Evolutionary conservation across 208 protist genomes (phyloP).

Genomic region (Crithidia mellificae): DNA sequence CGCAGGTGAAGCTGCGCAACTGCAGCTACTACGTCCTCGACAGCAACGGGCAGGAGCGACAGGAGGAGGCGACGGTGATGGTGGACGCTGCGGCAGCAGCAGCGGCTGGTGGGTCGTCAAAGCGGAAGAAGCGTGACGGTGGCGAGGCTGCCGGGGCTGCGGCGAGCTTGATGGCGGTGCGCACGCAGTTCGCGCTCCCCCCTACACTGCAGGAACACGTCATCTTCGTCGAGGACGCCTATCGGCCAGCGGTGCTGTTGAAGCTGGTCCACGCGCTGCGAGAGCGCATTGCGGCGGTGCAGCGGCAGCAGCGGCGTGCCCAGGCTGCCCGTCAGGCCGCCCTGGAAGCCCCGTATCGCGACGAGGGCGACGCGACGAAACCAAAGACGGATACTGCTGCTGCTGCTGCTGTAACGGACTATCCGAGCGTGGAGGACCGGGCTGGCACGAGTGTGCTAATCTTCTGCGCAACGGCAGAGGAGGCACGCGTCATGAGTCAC

Average conservation of each 20-base stretch:
- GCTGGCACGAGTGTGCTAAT: constrained; percentile 74
- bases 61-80: constrained; percentile 23
- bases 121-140: background rate
- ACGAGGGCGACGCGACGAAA: constrained; percentile 21
- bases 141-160: background rate
- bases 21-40: constrained; percentile 80
- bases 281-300: constrained; percentile 20
- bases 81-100: background rate
- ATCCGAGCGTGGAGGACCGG: constrained; percentile 55
- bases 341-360: constrained; percentile 19
- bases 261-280: constrained; percentile 76
- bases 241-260: constrained; percentile 83
- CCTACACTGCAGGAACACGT: constrained; percentile 84
- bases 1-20: constrained; percentile 85
- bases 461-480: constrained; percentile 86
- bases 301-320: constrained; percentile 4
- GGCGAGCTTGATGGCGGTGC: constrained; percentile 24
- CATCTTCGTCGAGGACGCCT: constrained; percentile 78
- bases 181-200: constrained; percentile 81
- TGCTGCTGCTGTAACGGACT: constrained; percentile 22
- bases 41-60: constrained; percentile 64
- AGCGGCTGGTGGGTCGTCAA: no score
- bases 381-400: background rate
- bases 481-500: constrained; percentile 87
- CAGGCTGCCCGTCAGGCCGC: constrained; percentile 7